Evolutionary conservation across 768 basidiomycete species (phyloP).

Genomic region (Auriscalpium microsporum): DNA sequence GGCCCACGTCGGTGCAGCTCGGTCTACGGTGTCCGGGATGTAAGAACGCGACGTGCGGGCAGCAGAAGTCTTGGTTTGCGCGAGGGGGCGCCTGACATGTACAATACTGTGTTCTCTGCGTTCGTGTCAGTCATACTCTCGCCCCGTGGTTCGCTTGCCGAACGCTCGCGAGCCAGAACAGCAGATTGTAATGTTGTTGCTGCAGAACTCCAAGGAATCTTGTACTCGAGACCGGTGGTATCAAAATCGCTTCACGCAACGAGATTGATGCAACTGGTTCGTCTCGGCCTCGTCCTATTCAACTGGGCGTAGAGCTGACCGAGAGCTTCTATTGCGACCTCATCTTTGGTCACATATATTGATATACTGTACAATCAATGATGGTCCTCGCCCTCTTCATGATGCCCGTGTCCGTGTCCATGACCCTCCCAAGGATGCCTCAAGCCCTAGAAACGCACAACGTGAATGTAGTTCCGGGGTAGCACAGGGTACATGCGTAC

Average conservation of each 20-base stretch:
- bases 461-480: background rate
- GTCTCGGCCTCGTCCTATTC: background rate
- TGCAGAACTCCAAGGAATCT: background rate
- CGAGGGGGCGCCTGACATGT: conserved; percentile 42
- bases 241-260: background rate
- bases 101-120: no score
- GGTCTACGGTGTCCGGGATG: conserved; percentile 90
- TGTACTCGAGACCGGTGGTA: background rate
- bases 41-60: conserved; percentile 77
- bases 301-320: background rate
- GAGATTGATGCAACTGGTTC: background rate
- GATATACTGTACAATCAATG: conserved; percentile 24
- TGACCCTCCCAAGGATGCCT: conserved; percentile 61
- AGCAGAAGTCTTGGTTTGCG: conserved; percentile 86
- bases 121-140: no score
- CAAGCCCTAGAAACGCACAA: conserved; percentile 20
- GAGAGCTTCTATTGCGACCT: background rate
- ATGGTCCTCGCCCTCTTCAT: conserved; percentile 30
- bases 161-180: no score
- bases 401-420: conserved; percentile 38
- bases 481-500: conserved; percentile 13
- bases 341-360: background rate
- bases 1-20: conserved; percentile 71
- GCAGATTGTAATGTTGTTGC: no score
- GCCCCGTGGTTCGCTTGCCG: no score